Evolutionary conservation across 176 grass and related monocot species (phyloP).

Genomic region (Stipa capillata): DNA sequence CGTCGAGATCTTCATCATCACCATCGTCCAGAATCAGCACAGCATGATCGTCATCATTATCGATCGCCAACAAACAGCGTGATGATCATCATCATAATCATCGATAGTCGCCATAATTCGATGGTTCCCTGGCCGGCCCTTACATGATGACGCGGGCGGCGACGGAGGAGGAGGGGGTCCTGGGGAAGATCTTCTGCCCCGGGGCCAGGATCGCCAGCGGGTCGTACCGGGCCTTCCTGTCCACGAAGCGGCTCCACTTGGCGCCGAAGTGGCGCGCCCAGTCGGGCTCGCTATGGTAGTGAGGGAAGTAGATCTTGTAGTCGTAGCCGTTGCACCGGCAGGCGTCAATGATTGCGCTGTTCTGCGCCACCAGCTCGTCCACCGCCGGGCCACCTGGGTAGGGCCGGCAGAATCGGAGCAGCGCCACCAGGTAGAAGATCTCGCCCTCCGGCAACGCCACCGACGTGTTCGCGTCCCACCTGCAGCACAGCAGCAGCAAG

Average conservation of each 20-base stretch:
- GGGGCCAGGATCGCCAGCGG: conserved; percentile 66
- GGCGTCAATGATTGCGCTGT: conserved; percentile 38
- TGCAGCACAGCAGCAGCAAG: not conserved
- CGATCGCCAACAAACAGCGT: conserved; percentile 5
- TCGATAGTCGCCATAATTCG: not conserved
- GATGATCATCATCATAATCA: not conserved
- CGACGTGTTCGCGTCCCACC: conserved; percentile 87
- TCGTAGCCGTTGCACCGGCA: conserved; percentile 73
- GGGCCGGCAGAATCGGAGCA: conserved; percentile 63
- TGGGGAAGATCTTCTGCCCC: conserved; percentile 75
- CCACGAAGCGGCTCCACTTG: conserved; percentile 60
- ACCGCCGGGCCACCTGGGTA: conserved; percentile 33
- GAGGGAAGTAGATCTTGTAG: conserved; percentile 87
- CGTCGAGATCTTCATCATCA: not conserved
- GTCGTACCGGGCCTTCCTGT: conserved; percentile 65
- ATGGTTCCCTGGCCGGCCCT: no score
- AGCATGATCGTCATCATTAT: conserved; percentile 30
- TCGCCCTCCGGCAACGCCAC: conserved; percentile 65
- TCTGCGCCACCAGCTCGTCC: conserved; percentile 65
- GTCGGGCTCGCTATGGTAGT: conserved; percentile 40
- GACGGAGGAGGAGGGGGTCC: not conserved
- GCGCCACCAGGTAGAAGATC: conserved; percentile 93
- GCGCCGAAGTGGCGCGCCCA: conserved; percentile 74
- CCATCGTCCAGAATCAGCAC: conserved; percentile 13
- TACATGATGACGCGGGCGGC: not conserved